A percentile compares a stretch with the other conserved stretches of the same genome.
Conservation (phyloP, 2,329 filamentous ascomycete genomes). For the Teratosphaeria nubilosa region DNA sequence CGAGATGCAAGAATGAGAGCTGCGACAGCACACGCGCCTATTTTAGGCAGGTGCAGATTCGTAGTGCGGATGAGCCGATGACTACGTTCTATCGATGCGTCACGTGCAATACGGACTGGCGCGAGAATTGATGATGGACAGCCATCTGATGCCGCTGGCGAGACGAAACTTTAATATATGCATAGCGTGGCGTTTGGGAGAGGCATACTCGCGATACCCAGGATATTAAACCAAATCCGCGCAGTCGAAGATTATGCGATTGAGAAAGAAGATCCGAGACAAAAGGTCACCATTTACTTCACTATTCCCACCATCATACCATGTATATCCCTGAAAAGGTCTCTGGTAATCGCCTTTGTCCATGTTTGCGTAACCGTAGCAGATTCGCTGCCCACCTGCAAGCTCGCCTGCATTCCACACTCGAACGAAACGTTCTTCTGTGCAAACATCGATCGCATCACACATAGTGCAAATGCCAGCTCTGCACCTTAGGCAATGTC, state of each 20-base stretch:
- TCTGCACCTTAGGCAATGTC: not conserved
- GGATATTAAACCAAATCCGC: not conserved
- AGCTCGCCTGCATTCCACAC: not conserved
- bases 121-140: conserved; percentile 26
- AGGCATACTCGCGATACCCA: not conserved
- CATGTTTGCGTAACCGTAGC: not conserved
- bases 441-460: not conserved
- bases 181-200: not conserved
- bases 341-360: no score
- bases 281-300: not conserved
- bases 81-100: conserved; percentile 77
- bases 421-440: not conserved
- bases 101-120: conserved; percentile 35
- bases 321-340: not conserved
- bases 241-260: not conserved
- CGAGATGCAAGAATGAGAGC: conserved; percentile 70
- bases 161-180: not conserved
- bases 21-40: conserved; percentile 81
- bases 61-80: conserved; percentile 97
- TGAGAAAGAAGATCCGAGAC: not conserved
- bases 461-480: conserved; percentile 1
- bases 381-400: not conserved
- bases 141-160: not conserved
- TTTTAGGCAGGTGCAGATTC: conserved; percentile 95
- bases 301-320: not conserved